Evolutionary conservation across 106 monocot genomes (phyloP).

Genomic region (Cymbidium sinense): DNA sequence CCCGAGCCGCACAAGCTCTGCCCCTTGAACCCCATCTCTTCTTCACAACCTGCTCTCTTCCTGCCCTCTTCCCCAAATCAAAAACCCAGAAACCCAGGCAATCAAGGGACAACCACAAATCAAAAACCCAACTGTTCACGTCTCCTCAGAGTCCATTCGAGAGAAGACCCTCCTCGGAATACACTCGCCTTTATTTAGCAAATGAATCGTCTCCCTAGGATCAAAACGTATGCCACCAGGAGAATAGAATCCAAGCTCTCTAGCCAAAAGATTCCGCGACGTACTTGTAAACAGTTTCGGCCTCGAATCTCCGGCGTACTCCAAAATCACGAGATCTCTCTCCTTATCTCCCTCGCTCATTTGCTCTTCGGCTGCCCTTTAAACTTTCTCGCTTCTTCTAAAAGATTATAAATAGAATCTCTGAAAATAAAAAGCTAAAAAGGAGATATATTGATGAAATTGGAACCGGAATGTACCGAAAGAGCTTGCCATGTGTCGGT

Average conservation of each 20-base stretch:
- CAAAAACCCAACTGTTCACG: not conserved
- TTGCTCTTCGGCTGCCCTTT: not conserved
- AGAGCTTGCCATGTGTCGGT: not conserved
- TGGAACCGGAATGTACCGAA: not conserved
- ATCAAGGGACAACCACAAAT: conserved; percentile 5
- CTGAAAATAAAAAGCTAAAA: not conserved
- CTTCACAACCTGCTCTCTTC: not conserved
- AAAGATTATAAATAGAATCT: not conserved
- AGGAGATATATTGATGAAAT: not conserved
- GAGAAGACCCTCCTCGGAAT: not conserved
- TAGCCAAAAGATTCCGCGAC: not conserved
- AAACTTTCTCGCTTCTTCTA: not conserved
- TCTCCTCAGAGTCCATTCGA: conserved; percentile 8
- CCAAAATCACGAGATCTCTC: not conserved
- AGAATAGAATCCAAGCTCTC: not conserved
- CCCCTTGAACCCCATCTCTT: conserved; percentile 36
- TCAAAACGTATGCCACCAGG: not conserved
- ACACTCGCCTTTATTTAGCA: not conserved
- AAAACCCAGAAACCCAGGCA: not conserved
- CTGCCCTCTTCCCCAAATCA: conserved; percentile 2
- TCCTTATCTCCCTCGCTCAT: not conserved
- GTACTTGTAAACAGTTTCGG: not conserved
- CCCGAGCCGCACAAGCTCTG: conserved; percentile 34
- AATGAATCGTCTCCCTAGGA: not conserved
- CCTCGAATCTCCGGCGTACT: not conserved